Base-by-base conservation (phyloP, 2,329 filamentous ascomycete species). In the Cercospora brassicicola region DNA sequence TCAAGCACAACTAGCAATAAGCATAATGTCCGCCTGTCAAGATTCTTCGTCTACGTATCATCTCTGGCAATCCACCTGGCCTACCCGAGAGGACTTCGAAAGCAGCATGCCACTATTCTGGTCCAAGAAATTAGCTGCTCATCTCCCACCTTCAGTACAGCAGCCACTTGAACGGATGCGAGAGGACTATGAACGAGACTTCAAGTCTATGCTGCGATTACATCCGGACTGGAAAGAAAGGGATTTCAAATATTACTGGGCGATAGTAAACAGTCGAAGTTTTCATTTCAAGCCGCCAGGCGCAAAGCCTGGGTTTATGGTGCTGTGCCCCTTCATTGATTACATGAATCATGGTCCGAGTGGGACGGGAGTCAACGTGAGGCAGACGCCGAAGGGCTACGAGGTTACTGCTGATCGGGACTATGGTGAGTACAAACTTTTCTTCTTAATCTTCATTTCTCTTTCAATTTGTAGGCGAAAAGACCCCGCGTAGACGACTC, bases 261-360 rank as follows among this genome's bases (percentile, higher is more conserved):
- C 88, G 23, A 84, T 88, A 66, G 83, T 88, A 15, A 88, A 88
- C 71, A 88, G 86, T 0, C 80, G 87, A 71, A 85, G 84, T 28
- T 89, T 89, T 73, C 87, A 86, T 74, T 88, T 85, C 81, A 80
- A 85, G 51, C 81, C 78, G 59, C 79, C 79, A 8, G 82, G 74
- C 53, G 76, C 73, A 78, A 85, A 72, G 13, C 78, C 81, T 26
- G 90, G 91, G 73, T 87, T 87, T 74, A 87, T 92, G 82, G 87
- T 87, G 9, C 84, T 92, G 72, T 89, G 89, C 77, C 91, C 91
- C 0, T 89, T 91, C 39, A 88, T 90, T 1, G 91, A 93, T 77
- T 87, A 91, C 65, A 90, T 93, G 82, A 93, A 87, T 70, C 85
- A 87, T 69, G 78, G 74, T 48, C 74, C 78, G 0, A 74, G 78